Base-by-base conservation (phyloP, 345 rosid species). In the Limnanthes douglasii region DNA sequence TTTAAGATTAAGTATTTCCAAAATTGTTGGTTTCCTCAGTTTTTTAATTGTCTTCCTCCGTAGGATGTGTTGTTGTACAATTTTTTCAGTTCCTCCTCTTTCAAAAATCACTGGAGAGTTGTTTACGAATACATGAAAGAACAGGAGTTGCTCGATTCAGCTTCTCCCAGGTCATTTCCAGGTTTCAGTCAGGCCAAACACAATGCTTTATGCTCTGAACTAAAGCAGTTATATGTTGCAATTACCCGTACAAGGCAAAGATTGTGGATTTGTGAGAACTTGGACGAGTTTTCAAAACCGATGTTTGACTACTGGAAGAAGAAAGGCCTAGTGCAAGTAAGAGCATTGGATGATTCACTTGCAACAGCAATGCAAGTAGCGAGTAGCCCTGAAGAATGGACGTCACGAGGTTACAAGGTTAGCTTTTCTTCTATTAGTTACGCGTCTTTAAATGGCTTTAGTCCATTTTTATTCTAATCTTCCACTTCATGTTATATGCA, bases 211-310 rank as follows among this genome's bases (percentile, higher is more conserved):
- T 70, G 68, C 40, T 59, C 72, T 14, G 78, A 75, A 49, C 33
- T 68, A 37, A 68, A 68, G 57, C 70, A 59, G 18, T 36, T 68
- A n/a, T 63, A 68, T 45, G 74, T 59, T 11, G 73, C 75, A 3
- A 62, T 70, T 23, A 67, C 84, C 15, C 65, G 68, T 2, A 70
- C 78, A 5, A 45, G 62, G 43, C 75, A 67, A 35, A 56, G 84
- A 19, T 45, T 70, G 30, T 70, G 70, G 75, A 59, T 75, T 15
- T 59, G 67, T 45, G 84, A 73, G 42, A 57, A 52, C 25, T 3
- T 15, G 0, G 47, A 53, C 43, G 76, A 66, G 11, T 21, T 45
- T 10, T 54, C 63, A 0, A 40, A 48, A 41, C 68, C 76, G 3
- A 39, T 69, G 45, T 53, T 65, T 26, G 48, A 61, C 21, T 61